phyloP scores from a whole-genome alignment of 352 stramenopile genomes.

The Saprolegnia parasitica region DNA sequence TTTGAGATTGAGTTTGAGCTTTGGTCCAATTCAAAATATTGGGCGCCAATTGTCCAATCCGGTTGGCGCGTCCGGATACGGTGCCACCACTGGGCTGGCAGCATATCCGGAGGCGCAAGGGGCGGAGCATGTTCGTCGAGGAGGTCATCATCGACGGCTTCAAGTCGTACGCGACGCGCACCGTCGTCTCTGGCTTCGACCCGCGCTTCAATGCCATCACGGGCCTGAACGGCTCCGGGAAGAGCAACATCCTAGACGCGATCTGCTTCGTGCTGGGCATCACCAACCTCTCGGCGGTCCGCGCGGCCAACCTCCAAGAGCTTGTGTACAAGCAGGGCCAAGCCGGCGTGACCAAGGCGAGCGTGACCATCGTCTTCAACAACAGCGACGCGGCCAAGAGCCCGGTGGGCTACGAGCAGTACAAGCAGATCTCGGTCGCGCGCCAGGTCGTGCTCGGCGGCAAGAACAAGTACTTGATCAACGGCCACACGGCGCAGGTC shows the following conservation, averaged over 20 bases:
- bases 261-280: conserved; percentile 99
- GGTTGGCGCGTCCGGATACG: too few species aligned
- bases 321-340: conserved; percentile 99
- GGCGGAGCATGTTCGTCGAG: conserved; percentile 93
- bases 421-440: conserved; percentile 98
- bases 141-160: conserved; percentile 99
- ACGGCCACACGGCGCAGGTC: conserved; percentile 95
- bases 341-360: conserved; percentile 98
- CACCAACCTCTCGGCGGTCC: conserved; percentile 98
- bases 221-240: conserved; percentile 98
- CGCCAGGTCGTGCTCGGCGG: conserved; percentile 97
- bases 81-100: too few species aligned
- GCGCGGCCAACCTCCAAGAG: conserved; percentile 97
- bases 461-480: conserved; percentile 99
- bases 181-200: conserved; percentile 98
- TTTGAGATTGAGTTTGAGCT: too few species aligned
- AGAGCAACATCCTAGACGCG: conserved; percentile 99
- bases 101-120: too few species aligned
- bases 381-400: conserved; percentile 92
- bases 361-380: conserved; percentile 99
- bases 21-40: too few species aligned
- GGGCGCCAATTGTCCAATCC: too few species aligned
- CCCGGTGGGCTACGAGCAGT: conserved; percentile 97
- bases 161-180: conserved; percentile 99
- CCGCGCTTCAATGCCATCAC: conserved; percentile 99